phyloP scores from a whole-genome alignment of 2,329 filamentous ascomycete species.

The Talaromyces sp. region DNA sequence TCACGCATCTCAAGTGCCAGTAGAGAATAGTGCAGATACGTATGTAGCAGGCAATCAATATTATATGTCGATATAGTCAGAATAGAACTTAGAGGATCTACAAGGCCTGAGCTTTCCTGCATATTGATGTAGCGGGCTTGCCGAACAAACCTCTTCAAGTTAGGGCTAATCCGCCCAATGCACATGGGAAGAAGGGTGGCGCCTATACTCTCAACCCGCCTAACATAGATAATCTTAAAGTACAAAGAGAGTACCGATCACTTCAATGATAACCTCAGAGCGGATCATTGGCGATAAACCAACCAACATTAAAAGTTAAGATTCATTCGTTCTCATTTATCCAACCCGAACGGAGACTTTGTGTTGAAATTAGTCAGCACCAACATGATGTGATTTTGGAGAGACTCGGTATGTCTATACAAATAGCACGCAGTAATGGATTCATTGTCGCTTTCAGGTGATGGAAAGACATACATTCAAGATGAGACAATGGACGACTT shows the following conservation, averaged over 20 bases:
- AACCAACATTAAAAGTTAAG: background rate
- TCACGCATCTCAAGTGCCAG: background rate
- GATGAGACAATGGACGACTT: slow-evolving; percentile 52
- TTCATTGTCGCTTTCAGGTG: background rate
- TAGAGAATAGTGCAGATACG: background rate
- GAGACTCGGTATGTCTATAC: background rate
- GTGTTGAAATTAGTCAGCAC: background rate
- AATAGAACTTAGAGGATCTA: background rate
- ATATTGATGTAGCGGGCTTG: background rate
- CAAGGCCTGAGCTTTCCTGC: background rate
- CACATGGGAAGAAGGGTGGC: background rate
- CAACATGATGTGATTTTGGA: background rate
- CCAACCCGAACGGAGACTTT: background rate
- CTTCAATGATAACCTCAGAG: background rate
- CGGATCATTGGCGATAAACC: background rate
- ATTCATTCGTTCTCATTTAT: background rate
- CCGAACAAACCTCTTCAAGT: background rate
- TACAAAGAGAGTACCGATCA: no score
- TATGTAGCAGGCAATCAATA: background rate
- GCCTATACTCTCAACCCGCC: background rate
- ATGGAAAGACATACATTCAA: background rate
- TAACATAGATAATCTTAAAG: background rate
- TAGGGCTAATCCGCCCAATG: background rate
- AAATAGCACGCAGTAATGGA: background rate
- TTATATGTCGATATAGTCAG: background rate